These are phyloP conservation scores for Tetraselmis chui DNA, from an alignment of 139 green algal genomes.

Conservation along the genomic window DNA sequence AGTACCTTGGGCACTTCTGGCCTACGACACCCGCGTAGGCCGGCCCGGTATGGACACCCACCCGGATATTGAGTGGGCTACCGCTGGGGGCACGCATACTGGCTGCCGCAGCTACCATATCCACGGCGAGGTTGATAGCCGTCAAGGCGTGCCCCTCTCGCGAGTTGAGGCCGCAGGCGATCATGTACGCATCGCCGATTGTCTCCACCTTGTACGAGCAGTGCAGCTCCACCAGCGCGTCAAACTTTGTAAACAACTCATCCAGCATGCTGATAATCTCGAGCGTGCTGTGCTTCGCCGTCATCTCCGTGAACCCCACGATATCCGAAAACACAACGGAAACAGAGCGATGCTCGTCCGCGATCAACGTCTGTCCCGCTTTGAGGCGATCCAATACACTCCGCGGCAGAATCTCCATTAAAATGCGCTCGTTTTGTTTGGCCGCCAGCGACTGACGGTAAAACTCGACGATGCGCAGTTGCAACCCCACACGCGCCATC, in stretches of 20 bases:
- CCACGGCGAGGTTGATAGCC: background rate
- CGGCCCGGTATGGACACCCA: conserved; percentile 40
- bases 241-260: conserved; percentile 37
- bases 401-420: conserved; percentile 47
- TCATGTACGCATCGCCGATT: conserved; percentile 36
- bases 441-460: background rate
- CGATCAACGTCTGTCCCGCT: conserved; percentile 31
- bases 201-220: conserved; percentile 29
- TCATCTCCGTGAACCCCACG: conserved; percentile 20
- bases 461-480: too few species aligned
- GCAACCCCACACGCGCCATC: conserved; percentile 22
- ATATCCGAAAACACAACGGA: conserved; percentile 35
- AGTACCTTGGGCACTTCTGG: conserved; percentile 44
- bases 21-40: conserved; percentile 45
- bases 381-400: conserved; percentile 44
- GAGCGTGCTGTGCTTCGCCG: conserved; percentile 11
- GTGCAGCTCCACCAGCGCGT: conserved; percentile 26
- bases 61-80: background rate
- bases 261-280: conserved; percentile 42
- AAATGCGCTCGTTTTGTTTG: background rate
- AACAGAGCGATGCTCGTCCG: conserved; percentile 22
- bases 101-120: background rate
- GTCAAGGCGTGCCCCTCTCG: background rate
- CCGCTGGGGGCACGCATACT: too few species aligned
- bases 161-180: conserved; percentile 2